A percentile compares a stretch with the other conserved stretches of the same genome.
phyloP scores from a whole-genome alignment of 768 basidiomycete species.

The Aureoboletus auriporus region DNA sequence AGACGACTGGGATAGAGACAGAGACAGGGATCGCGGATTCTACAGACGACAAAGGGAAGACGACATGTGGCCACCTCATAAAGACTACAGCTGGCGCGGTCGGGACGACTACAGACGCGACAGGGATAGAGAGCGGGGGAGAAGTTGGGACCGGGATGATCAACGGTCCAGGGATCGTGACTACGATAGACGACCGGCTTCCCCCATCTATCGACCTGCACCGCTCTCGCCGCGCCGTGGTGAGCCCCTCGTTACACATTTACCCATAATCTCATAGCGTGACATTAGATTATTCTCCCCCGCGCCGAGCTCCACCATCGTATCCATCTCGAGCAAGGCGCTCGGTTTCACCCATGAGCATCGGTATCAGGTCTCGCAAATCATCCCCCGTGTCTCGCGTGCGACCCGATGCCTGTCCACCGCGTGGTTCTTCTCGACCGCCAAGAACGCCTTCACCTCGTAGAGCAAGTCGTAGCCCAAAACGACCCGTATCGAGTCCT shows the following conservation, averaged over 20 bases:
- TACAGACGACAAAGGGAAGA: constrained; percentile 14
- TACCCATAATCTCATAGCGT: background rate
- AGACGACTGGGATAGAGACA: constrained; percentile 12
- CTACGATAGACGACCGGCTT: constrained; percentile 15
- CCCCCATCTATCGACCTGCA: constrained; percentile 18
- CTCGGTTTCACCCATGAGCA: constrained; percentile 19
- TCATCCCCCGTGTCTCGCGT: constrained; percentile 16
- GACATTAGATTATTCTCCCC: constrained; percentile 12
- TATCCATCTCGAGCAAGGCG: constrained; percentile 19
- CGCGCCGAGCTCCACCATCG: constrained; percentile 14
- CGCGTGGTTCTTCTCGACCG: constrained; percentile 9
- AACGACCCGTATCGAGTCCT: constrained; percentile 11
- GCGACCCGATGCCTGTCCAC: constrained; percentile 9
- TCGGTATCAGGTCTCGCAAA: constrained; percentile 19
- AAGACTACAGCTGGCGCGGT: constrained; percentile 18
- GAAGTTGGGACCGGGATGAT: constrained; percentile 23
- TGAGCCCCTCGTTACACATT: constrained; percentile 6
- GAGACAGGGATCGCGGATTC: constrained; percentile 19
- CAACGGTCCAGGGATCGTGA: constrained; percentile 17
- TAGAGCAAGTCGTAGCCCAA: constrained; percentile 13
- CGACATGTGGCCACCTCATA: constrained; percentile 13
- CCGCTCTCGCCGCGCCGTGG: constrained; percentile 24
- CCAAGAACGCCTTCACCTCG: constrained; percentile 14
- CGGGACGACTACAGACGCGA: constrained; percentile 24
- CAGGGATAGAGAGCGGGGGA: constrained; percentile 16